Percentiles rank a stretch among this genome's conserved stretches.
Evolutionary conservation across 2,329 filamentous ascomycete genomes (phyloP).

Genomic region (Aspergillus latus): DNA sequence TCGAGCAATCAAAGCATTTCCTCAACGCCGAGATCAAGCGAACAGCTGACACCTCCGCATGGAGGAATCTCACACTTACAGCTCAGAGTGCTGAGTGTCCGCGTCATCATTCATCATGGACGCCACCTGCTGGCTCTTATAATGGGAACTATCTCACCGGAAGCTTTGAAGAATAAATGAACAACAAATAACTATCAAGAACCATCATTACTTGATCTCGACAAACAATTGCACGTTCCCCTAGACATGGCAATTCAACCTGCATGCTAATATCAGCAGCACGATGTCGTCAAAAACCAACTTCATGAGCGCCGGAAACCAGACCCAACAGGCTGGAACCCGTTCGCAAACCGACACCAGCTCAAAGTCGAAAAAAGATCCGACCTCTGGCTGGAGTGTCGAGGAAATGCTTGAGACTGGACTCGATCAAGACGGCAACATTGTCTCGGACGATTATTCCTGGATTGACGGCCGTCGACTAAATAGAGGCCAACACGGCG

Average conservation of each 20-base stretch:
- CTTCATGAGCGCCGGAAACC: constrained; percentile 19
- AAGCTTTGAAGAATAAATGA: neutral
- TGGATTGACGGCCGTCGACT: constrained; percentile 27
- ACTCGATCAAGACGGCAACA: constrained; percentile 34
- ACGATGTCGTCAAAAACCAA: constrained; percentile 34
- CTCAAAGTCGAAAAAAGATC: constrained; percentile 6
- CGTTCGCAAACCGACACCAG: constrained; percentile 10
- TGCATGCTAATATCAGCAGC: neutral
- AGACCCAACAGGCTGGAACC: constrained; percentile 12
- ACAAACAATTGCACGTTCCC: neutral
- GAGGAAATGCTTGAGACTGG: constrained; percentile 32
- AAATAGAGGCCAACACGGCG: constrained; percentile 18
- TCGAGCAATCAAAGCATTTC: neutral
- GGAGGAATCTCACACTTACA: neutral
- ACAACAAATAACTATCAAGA: neutral
- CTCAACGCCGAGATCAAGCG: neutral
- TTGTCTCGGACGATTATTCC: constrained; percentile 29
- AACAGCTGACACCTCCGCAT: neutral
- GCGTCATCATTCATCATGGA: constrained; percentile 35
- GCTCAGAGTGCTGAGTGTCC: constrained; percentile 11
- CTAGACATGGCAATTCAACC: neutral
- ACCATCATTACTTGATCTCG: neutral
- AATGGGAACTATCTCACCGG: neutral
- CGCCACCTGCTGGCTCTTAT: constrained; percentile 23
- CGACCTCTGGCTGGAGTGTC: constrained; percentile 24